Evolutionary conservation across 2,329 filamentous ascomycete species (phyloP).

Genomic region (Madurella fahalii): DNA sequence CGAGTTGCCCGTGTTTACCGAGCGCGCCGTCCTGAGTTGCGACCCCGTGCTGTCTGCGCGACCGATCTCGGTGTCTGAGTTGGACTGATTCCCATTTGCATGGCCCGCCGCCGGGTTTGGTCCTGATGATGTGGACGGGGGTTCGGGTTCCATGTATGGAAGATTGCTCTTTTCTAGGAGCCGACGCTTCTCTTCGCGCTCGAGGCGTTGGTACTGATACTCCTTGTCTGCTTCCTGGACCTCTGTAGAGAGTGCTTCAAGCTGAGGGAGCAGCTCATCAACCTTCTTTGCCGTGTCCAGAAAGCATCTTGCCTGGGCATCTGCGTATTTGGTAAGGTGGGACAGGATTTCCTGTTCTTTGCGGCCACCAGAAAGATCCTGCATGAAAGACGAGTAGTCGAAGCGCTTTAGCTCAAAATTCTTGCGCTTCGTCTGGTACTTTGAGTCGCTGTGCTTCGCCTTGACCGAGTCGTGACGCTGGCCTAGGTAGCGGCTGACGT

Average conservation of each 20-base stretch:
- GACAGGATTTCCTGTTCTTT: constrained; percentile 97
- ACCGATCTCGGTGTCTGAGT: constrained; percentile 65
- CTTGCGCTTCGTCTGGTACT: constrained; percentile 88
- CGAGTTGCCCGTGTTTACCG: constrained; percentile 31
- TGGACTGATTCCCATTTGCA: constrained; percentile 33
- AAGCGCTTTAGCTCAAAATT: constrained; percentile 98
- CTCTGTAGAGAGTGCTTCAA: constrained; percentile 82
- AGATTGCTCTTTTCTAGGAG: constrained; percentile 84
- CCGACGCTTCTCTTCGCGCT: constrained; percentile 89
- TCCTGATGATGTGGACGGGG: constrained; percentile 35
- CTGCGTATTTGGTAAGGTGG: constrained; percentile 89
- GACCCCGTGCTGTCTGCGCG: constrained; percentile 72
- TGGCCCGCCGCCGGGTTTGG: constrained; percentile 26
- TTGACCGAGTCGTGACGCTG: constrained; percentile 94
- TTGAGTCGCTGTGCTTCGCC: constrained; percentile 96
- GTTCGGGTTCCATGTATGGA: constrained; percentile 66
- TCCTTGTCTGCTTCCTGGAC: constrained; percentile 95
- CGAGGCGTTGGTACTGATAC: constrained; percentile 90
- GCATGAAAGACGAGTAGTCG: constrained; percentile 98
- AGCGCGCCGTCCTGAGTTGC: constrained; percentile 51
- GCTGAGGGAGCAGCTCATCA: constrained; percentile 78
- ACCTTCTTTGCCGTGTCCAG: constrained; percentile 81
- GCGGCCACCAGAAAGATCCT: constrained; percentile 96
- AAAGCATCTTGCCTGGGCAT: constrained; percentile 76
- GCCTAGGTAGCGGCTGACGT: constrained; percentile 91